These are phyloP conservation scores for Fusarium dimerum DNA, from an alignment of 2,329 filamentous ascomycete species.

Conservation along the genomic window DNA sequence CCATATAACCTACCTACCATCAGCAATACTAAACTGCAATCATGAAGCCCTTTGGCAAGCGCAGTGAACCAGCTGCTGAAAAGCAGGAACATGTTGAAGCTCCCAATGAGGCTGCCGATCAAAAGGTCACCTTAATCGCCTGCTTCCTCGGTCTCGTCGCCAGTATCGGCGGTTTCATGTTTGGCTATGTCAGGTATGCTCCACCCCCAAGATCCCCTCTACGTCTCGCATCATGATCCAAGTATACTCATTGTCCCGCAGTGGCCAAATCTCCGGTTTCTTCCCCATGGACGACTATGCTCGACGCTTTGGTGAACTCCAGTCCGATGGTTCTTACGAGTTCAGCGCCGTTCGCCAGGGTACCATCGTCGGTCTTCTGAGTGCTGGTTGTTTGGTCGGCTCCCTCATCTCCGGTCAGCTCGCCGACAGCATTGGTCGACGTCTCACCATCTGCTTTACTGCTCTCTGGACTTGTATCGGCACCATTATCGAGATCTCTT, in stretches of 20 bases:
- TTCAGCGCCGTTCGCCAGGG: constrained; percentile 64
- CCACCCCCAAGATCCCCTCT: not conserved
- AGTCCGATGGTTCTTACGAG: constrained; percentile 38
- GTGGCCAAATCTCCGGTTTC: constrained; percentile 63
- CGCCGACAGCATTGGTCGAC: constrained; percentile 62
- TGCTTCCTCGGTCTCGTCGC: constrained; percentile 51
- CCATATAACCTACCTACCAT: not conserved
- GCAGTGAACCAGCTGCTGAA: constrained; percentile 19
- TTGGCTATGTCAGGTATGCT: constrained; percentile 56
- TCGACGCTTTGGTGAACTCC: constrained; percentile 51
- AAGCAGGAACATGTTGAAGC: constrained; percentile 22
- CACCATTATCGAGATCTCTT: constrained; percentile 64
- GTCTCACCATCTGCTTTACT: constrained; percentile 61
- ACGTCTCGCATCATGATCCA: not conserved
- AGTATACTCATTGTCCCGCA: constrained; percentile 21
- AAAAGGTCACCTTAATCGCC: constrained; percentile 43
- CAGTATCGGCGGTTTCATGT: constrained; percentile 59
- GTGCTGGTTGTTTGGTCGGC: constrained; percentile 60
- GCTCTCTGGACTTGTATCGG: constrained; percentile 65
- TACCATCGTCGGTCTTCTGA: constrained; percentile 62
- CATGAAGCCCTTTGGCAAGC: constrained; percentile 24
- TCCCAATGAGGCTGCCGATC: constrained; percentile 11
- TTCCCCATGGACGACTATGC: constrained; percentile 60
- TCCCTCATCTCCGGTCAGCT: constrained; percentile 60
- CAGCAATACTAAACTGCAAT: constrained; percentile 2